Conservation (phyloP, 371 early-diverging fungal genomes). For the Actinomortierella ambigua region DNA sequence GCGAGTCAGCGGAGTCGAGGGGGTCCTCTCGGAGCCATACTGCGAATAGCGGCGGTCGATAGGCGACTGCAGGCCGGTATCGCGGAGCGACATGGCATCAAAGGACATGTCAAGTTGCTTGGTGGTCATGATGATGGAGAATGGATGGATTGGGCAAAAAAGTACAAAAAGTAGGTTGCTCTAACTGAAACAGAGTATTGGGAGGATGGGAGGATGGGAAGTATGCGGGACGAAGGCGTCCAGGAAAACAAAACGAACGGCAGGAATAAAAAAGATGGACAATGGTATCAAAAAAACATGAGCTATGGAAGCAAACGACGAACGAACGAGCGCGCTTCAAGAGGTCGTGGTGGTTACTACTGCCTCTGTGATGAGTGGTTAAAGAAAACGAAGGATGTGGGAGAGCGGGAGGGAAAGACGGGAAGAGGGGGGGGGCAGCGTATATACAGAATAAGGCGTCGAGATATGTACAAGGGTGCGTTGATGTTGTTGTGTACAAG, state of each 20-base stretch:
- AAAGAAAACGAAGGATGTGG: too few species aligned
- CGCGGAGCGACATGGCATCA: constrained; percentile 52
- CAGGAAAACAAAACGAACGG: constrained; percentile 9
- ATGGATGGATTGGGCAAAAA: background rate
- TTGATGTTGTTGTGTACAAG: background rate
- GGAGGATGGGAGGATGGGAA: constrained; percentile 1
- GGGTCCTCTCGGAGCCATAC: constrained; percentile 30
- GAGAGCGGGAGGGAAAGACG: too few species aligned
- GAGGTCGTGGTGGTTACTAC: constrained; percentile 2
- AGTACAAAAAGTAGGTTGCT: constrained; percentile 2
- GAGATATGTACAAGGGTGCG: too few species aligned
- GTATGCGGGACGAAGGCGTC: constrained; percentile 8
- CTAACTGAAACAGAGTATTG: constrained; percentile 5
- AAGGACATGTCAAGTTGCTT: constrained; percentile 47
- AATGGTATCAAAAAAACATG: constrained; percentile 6
- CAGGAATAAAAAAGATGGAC: constrained; percentile 1
- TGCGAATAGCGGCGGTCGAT: constrained; percentile 43
- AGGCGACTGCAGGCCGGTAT: constrained; percentile 39
- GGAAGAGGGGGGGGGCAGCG: too few species aligned
- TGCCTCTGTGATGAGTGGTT: background rate
- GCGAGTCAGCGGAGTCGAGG: constrained; percentile 26
- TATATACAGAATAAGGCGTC: too few species aligned
- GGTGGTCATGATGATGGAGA: constrained; percentile 31
- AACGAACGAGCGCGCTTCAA: too few species aligned
- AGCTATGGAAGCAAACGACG: constrained; percentile 3